A percentile compares a stretch with the other conserved stretches of the same genome.
These are phyloP conservation scores for Phytophthora cactorum DNA, from an alignment of 352 stramenopile genomes.

Conservation along the genomic window DNA sequence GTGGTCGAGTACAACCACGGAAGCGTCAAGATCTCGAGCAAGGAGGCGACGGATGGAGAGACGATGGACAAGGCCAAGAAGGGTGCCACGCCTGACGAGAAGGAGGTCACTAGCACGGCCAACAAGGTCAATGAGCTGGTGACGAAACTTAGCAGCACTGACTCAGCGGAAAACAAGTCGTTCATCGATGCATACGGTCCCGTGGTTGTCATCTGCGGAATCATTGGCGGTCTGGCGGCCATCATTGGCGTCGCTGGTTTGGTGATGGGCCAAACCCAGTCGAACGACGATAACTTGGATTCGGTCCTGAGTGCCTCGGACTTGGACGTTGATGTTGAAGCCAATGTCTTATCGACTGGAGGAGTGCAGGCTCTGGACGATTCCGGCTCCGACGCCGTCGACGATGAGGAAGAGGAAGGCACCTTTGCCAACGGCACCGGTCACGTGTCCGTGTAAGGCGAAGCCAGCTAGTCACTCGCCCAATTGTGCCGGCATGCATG, in stretches of 20 bases:
- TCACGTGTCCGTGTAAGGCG: slow-evolving; percentile 47
- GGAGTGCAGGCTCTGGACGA: slow-evolving; percentile 45
- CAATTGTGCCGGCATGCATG: slow-evolving; percentile 22
- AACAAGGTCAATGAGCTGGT: slow-evolving; percentile 56
- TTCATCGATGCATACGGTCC: slow-evolving; percentile 53
- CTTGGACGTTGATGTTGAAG: slow-evolving; percentile 65
- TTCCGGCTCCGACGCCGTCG: slow-evolving; percentile 57
- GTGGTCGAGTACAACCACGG: slow-evolving; percentile 62
- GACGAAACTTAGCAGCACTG: slow-evolving; percentile 58
- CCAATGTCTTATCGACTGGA: slow-evolving; percentile 31
- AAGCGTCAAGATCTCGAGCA: slow-evolving; percentile 48
- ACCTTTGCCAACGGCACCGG: slow-evolving; percentile 54
- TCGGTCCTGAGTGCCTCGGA: slow-evolving; percentile 55
- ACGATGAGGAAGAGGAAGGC: slow-evolving; percentile 58
- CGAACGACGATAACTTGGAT: slow-evolving; percentile 32
- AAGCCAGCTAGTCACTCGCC: not conserved
- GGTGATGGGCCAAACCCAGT: slow-evolving; percentile 44
- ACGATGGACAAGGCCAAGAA: slow-evolving; percentile 27
- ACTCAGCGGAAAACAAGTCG: slow-evolving; percentile 32
- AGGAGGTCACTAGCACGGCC: slow-evolving; percentile 34
- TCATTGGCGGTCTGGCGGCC: slow-evolving; percentile 68
- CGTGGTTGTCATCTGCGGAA: slow-evolving; percentile 67
- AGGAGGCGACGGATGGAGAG: slow-evolving; percentile 13
- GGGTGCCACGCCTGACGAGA: slow-evolving; percentile 13
- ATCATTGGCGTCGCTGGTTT: slow-evolving; percentile 71